phyloP scores from a whole-genome alignment of 306 rosid genomes.

The Erythrophleum fordii region DNA sequence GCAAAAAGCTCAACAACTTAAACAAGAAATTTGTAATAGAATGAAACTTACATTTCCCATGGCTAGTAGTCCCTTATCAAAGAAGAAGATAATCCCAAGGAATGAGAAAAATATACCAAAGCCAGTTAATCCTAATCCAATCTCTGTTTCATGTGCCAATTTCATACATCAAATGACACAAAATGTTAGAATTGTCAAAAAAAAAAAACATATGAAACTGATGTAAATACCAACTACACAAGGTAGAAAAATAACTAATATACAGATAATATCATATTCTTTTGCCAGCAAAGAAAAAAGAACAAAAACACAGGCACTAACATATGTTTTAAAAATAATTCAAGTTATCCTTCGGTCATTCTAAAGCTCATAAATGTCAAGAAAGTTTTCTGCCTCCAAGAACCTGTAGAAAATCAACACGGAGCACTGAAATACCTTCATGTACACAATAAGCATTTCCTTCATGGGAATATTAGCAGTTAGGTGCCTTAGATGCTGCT shows the following conservation, averaged over 20 bases:
- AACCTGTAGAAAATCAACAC: constrained; percentile 22
- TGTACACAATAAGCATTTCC: not conserved
- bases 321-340: not conserved
- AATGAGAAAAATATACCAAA: constrained; percentile 93
- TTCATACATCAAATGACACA: constrained; percentile 33
- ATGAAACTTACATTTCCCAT: constrained; percentile 89
- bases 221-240: constrained; percentile 21
- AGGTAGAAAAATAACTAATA: constrained; percentile 6
- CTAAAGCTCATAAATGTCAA: constrained; percentile 18
- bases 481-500: constrained; percentile 18
- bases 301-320: constrained; percentile 15
- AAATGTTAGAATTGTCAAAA: constrained; percentile 9
- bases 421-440: constrained; percentile 8
- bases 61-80: constrained; percentile 96
- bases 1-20: not conserved
- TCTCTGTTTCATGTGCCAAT: constrained; percentile 68
- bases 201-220: constrained; percentile 13
- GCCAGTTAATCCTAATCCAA: constrained; percentile 95
- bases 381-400: constrained; percentile 22
- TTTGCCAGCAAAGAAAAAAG: constrained; percentile 11
- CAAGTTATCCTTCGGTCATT: not conserved
- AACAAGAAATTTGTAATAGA: constrained; percentile 15
- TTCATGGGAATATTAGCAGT: constrained; percentile 23
- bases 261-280: constrained; percentile 27
- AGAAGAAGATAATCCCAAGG: constrained; percentile 88